Conservation (phyloP, 441 rosid genomes). For the Kokia cookei region DNA sequence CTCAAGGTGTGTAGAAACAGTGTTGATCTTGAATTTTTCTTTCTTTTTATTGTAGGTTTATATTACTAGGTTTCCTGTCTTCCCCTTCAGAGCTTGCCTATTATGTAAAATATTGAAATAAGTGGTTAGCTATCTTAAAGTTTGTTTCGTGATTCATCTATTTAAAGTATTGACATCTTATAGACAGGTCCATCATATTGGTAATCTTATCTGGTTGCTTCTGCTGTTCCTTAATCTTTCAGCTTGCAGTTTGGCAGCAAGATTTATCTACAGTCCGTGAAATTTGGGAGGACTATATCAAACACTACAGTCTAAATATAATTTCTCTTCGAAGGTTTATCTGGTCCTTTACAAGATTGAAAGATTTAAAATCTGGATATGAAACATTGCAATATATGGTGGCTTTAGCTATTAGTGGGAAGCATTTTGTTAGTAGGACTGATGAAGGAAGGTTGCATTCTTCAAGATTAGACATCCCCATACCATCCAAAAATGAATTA, state of each 20-base stretch:
- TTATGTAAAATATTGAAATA: constrained; percentile 5
- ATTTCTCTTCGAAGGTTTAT: constrained; percentile 46
- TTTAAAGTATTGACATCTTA: background rate
- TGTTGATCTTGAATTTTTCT: background rate
- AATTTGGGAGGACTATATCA: constrained; percentile 60
- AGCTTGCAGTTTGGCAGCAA: constrained; percentile 71
- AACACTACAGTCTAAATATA: constrained; percentile 49
- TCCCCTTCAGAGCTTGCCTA: background rate
- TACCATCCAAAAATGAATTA: constrained; percentile 39
- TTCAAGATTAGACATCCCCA: constrained; percentile 62
- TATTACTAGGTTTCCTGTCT: background rate
- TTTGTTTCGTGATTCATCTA: background rate
- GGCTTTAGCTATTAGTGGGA: constrained; percentile 33
- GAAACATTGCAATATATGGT: constrained; percentile 76
- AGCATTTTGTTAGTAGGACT: constrained; percentile 19
- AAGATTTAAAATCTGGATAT: constrained; percentile 68
- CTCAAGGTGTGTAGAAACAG: constrained; percentile 52
- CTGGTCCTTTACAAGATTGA: constrained; percentile 58
- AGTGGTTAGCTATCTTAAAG: background rate
- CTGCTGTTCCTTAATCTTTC: constrained; percentile 24
- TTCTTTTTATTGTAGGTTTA: background rate
- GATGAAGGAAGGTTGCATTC: constrained; percentile 25
- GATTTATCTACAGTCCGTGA: constrained; percentile 46
- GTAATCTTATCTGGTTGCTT: background rate
- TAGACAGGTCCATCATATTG: constrained; percentile 6